Base-by-base conservation (phyloP, 495 filamentous ascomycete genomes). In the Hyaloscypha variabilis region DNA sequence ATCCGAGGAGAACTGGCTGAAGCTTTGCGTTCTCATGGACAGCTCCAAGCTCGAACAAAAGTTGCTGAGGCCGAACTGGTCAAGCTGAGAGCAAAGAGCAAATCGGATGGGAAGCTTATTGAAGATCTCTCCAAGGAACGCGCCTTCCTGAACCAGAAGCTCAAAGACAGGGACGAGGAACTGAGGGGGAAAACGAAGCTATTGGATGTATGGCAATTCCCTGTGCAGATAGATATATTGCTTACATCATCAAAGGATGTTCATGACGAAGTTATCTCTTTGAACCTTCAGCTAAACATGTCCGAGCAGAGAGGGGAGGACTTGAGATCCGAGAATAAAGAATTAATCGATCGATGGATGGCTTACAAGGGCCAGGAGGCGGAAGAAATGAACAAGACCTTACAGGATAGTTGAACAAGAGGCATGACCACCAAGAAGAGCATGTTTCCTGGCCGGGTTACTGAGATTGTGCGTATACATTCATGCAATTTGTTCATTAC, bases 321-420 rank as follows among this genome's bases (percentile, higher is more conserved):
- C 70, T 78, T 96, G 62, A 79, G 87, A 72, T 81, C 80, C n/a
- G 94, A 98, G 72, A 97, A 98, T 71, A 84, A 91, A 71, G 90
- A 97, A 54, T 79, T 97, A 39, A 86, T 97, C 59, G 88, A 93
- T 71, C 84, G 94, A 53, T 97, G 91, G 91, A 95, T 98, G 92
- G 85, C 83, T 66, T 82, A 90, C 64, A 92, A 94, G 82, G 88
- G 87, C 6, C 81, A 87, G 75, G 93, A 97, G 78, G 94, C 91
- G 6, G 92, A 96, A 62, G 88, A 85, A 25, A 91, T 97, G 91
- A 97, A 97, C 72, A 76, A 90, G 31, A 60, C 67, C 24, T 58
- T 72, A 25, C 62, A 67, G n/a, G 52, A 56, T 36, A 62, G 25
- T 29, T 62, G 58, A 14, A 24, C 28, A 42, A 39, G 31, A 31